phyloP scores from a whole-genome alignment of 164 flowering plant genomes.

The grape (Vitis vinifera) region ASM3070453v1 NC_081805.1:7798501-7799000 shows the following conservation, averaged over 20 bases:
- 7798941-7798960: constrained; percentile 73
- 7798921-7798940: constrained; percentile 90
- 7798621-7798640: not conserved
- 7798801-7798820: too few relatives aligned
- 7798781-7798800: too few relatives aligned
- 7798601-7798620: not conserved
- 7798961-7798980: constrained; percentile 54
- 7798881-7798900: constrained; percentile 68
- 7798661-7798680: too few relatives aligned
- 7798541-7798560: constrained; percentile 91
- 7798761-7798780: not conserved
- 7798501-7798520: constrained; percentile 61
- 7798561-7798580: not conserved
- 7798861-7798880: constrained; percentile 69
- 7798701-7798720: constrained; percentile 17
- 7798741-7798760: constrained; percentile 11
- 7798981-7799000: constrained; percentile 66
- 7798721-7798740: constrained; percentile 10
- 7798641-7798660: too few relatives aligned
- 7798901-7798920: constrained; percentile 78
- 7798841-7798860: not conserved
- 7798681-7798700: constrained; percentile 4
- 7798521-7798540: constrained; percentile 89
- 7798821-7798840: too few relatives aligned
- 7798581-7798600: not conserved